Conservation (phyloP, 306 rosid species). For the Arachis stenosperma region DNA sequence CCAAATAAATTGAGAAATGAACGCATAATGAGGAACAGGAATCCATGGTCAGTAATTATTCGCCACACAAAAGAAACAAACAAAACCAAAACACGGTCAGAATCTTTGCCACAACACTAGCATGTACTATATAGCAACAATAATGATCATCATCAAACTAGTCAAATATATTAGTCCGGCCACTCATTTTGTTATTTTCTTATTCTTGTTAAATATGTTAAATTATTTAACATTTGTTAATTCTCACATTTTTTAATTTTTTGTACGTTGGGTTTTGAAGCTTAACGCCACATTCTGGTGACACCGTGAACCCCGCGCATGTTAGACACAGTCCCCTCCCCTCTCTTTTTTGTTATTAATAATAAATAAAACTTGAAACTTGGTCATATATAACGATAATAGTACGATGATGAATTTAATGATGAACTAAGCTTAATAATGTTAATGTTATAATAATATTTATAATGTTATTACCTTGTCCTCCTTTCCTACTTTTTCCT, state of each 20-base stretch:
- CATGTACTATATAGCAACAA: neutral
- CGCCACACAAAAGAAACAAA: constrained; percentile 47
- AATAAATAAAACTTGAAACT: too few relatives aligned
- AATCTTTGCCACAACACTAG: constrained; percentile 40
- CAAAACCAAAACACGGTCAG: constrained; percentile 56
- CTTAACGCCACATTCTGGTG: constrained; percentile 38
- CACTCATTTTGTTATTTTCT: too few relatives aligned
- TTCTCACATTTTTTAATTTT: too few relatives aligned
- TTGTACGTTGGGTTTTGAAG: constrained; percentile 45
- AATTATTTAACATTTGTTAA: too few relatives aligned
- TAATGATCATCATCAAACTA: neutral
- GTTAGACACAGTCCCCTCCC: constrained; percentile 22
- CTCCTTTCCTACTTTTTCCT: constrained; percentile 95
- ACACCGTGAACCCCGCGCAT: constrained; percentile 60
- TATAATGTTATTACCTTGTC: constrained; percentile 67
- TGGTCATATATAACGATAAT: too few relatives aligned
- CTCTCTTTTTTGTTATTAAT: too few relatives aligned
- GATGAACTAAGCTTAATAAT: too few relatives aligned
- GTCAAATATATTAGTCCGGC: too few relatives aligned
- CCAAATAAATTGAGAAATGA: constrained; percentile 75
- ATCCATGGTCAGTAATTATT: constrained; percentile 61
- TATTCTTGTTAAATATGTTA: too few relatives aligned
- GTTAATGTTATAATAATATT: neutral
- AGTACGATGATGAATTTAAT: neutral
- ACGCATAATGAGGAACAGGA: constrained; percentile 43